phyloP scores from a whole-genome alignment of 768 basidiomycete genomes.

The Amanita fuliginea region DNA sequence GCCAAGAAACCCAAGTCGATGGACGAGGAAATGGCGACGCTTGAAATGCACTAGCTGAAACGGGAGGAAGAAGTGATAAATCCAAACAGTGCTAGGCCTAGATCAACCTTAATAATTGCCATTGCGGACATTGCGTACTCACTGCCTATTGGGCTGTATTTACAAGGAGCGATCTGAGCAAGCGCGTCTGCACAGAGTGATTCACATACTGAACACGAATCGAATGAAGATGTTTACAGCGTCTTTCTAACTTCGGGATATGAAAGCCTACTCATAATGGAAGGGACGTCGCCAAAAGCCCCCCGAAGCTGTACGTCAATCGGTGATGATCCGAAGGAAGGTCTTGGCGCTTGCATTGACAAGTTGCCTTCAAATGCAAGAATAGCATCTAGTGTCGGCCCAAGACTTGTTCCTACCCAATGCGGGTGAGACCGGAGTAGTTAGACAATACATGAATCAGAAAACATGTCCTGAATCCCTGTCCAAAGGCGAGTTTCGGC shows the following conservation, averaged over 20 bases:
- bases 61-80: slow-evolving; percentile 46
- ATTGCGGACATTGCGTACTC: slow-evolving; percentile 7
- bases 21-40: slow-evolving; percentile 54
- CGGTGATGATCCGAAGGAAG: not conserved
- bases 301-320: slow-evolving; percentile 32
- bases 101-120: slow-evolving; percentile 1
- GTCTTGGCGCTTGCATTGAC: slow-evolving; percentile 18
- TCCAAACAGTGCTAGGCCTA: slow-evolving; percentile 44
- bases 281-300: slow-evolving; percentile 49
- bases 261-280: slow-evolving; percentile 37
- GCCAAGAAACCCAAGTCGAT: slow-evolving; percentile 72
- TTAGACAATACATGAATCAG: not conserved
- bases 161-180: no score
- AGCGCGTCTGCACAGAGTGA: not conserved
- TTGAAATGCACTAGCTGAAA: slow-evolving; percentile 66
- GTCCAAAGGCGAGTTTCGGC: slow-evolving; percentile 51
- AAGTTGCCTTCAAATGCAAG: slow-evolving; percentile 45
- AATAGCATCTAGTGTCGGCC: slow-evolving; percentile 32
- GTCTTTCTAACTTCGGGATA: not conserved
- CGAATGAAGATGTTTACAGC: slow-evolving; percentile 18
- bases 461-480: slow-evolving; percentile 32
- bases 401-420: slow-evolving; percentile 34
- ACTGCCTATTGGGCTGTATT: not conserved
- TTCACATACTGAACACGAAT: slow-evolving; percentile 23
- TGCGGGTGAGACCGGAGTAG: not conserved